phyloP scores from a whole-genome alignment of 2,329 filamentous ascomycete species.

The Tolypocladium pustulatum region DNA sequence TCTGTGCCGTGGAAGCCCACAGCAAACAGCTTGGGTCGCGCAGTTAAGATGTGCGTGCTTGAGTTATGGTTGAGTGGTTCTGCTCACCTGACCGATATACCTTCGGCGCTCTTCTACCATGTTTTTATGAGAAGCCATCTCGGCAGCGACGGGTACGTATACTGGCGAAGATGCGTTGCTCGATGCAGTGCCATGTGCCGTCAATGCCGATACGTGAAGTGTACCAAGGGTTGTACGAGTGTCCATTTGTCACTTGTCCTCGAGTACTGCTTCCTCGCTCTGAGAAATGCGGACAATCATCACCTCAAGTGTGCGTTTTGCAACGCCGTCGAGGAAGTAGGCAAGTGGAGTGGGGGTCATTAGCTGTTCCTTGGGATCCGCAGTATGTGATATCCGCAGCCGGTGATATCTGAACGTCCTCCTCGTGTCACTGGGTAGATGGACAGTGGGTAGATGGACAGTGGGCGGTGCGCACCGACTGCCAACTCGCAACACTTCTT shows the following conservation, averaged over 20 bases:
- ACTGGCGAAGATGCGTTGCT: background rate
- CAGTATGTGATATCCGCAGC: too few relatives aligned
- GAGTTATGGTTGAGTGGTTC: too few relatives aligned
- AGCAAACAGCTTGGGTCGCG: conserved; percentile 11
- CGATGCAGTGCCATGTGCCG: background rate
- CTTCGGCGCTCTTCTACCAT: background rate
- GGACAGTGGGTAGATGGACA: too few relatives aligned
- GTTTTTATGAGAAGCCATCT: background rate
- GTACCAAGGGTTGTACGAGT: background rate
- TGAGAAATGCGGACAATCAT: background rate
- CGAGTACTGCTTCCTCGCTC: too few relatives aligned
- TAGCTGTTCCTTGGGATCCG: background rate
- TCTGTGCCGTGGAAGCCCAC: conserved; percentile 14
- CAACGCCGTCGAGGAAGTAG: background rate
- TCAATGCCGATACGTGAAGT: background rate
- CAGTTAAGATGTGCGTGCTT: background rate
- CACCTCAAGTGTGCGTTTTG: too few relatives aligned
- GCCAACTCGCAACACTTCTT: background rate
- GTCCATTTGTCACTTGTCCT: background rate
- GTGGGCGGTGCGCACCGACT: background rate
- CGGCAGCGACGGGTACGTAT: background rate
- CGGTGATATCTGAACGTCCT: too few relatives aligned
- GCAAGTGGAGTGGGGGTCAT: background rate
- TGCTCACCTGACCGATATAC: conserved; percentile 1
- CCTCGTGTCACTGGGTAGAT: too few relatives aligned